Evolutionary conservation across 192 early-diverging fungal species (phyloP), one percentile per base, ranked within the genome.

Genomic region (Coemansia pectinata): DNA sequence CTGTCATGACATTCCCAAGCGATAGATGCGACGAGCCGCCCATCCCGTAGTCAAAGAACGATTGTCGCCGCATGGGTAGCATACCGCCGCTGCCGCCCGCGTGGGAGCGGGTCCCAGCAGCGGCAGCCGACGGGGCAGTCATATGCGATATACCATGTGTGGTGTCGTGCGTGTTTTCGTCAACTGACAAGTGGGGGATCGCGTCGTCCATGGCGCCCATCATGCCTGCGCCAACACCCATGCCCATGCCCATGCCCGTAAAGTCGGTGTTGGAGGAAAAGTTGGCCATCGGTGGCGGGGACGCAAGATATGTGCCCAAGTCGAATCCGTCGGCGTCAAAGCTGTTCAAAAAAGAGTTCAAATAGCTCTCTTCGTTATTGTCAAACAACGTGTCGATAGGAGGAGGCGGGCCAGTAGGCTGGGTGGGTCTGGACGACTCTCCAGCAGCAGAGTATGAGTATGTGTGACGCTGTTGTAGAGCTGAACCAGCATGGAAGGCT

Each of bases 191-290:
- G 63, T 79, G 77, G 8, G 81, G 81, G 8, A 84, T 76, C n/a
- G 62, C 48, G 23, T 84, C 81, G 68, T 84, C 81, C 74, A 84
- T 78, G 12, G 72, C 66, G 42, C 77, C 66, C 67, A 84, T 75
- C 70, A 84, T 74, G 14, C 81, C 77, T 19, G 81, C 81, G 27
- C 81, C 81, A 11, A 84, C 40, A 0, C 81, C 81, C 76, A 83
- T 83, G 50, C 80, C 75, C 70, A 76, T 70, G 39, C 77, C 76
- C 60, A 84, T 76, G 40, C 70, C 44, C 36, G 67, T 69, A 59
- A 79, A 69, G 41, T 84, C 81, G 29, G 66, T 59, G 40, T 67
- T 75, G 36, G 80, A 60, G 12, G 72, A 74, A 40, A 74, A 62
- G 59, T 70, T 77, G 45, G 69, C 69, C 72, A 72, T 72, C 65